Evolutionary conservation across 495 filamentous ascomycete genomes (phyloP), one percentile per base, ranked within the genome.

Genomic region (Aspergillus diversus): DNA sequence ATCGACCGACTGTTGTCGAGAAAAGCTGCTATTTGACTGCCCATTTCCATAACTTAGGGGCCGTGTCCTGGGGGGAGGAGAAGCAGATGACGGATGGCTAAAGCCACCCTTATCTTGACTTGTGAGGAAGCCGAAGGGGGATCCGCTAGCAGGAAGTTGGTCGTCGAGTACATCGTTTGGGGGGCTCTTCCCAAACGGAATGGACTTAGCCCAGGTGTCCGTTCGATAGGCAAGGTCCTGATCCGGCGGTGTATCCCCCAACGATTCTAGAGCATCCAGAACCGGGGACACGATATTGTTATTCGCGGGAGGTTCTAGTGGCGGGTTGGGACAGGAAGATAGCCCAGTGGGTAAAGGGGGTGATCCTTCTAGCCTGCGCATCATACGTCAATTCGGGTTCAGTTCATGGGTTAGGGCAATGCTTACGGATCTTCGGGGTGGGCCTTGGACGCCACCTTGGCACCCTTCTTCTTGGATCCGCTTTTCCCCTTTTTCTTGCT

Each of bases 161-260:
- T 75, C 79, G 63, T 81, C 78, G 33, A 72, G 73, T 15, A 77
- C 62, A 63, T 81, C 76, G 7, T 72, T 73, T 5, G 82, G 80
- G 33, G 82, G 81, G 52, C 81, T 85, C 57, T 80, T 80, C 13
- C 79, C 76, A 68, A 75, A 81, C 0, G 81, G 78, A 27, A 83
- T 76, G 2, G 80, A 74, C 55, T 80, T 74, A 35, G 79, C 77
- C 82, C 82, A 85, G 15, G 74, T 81, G 65, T 77, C 77, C 7
- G 80, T 81, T 39, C 77, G 72, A 27, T 68, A 68, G 27, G 67
- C 66, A 13, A 76, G 66, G 61, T 83, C 76, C 51, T 73, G 71
- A 13, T 75, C 75, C 13, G 64, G 59, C 15, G 61, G 62, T 31
- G 72, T 68, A 34, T 69, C 69, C 46, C 62, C 68, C 27, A 79